These are phyloP conservation scores for Coniochaeta prunicola DNA, from an alignment of 2,329 filamentous ascomycete genomes.

Conservation along the genomic window DNA sequence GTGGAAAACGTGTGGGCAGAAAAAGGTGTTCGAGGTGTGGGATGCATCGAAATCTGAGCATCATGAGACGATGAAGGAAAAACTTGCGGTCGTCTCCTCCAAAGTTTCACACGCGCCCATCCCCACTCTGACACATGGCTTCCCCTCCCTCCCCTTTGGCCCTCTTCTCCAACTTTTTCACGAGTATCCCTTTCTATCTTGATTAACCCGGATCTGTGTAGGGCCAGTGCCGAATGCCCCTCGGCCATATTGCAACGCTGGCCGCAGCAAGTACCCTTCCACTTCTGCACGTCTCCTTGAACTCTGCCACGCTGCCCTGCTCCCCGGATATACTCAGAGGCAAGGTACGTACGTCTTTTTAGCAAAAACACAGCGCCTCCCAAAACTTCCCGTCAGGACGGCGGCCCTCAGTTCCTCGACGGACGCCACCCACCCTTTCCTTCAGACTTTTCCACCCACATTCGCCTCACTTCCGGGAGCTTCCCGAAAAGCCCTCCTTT, in stretches of 20 bases:
- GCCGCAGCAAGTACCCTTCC: background rate
- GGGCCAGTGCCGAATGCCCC: constrained; percentile 1
- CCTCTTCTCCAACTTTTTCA: background rate
- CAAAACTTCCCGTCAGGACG: background rate
- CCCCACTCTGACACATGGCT: background rate
- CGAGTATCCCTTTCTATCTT: background rate
- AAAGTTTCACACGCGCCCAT: background rate
- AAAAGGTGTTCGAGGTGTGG: background rate
- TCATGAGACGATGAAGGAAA: background rate
- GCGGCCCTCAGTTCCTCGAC: constrained; percentile 2
- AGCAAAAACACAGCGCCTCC: background rate
- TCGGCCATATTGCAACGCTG: constrained; percentile 2
- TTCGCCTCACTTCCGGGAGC: background rate
- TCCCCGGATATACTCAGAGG: background rate
- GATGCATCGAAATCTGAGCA: background rate
- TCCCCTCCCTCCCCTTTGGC: background rate
- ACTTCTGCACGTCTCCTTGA: background rate
- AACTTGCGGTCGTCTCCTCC: background rate
- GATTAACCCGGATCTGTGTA: constrained; percentile 3
- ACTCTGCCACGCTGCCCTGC: background rate
- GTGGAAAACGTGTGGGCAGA: background rate
- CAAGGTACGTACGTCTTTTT: constrained; percentile 1
- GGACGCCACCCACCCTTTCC: background rate
- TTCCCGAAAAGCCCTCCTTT: background rate
- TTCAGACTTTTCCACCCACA: background rate